Percentiles rank a stretch among this genome's conserved stretches.
Evolutionary conservation across 148 eudicot genomes (phyloP).

Genomic region (Oxyria digyna): DNA sequence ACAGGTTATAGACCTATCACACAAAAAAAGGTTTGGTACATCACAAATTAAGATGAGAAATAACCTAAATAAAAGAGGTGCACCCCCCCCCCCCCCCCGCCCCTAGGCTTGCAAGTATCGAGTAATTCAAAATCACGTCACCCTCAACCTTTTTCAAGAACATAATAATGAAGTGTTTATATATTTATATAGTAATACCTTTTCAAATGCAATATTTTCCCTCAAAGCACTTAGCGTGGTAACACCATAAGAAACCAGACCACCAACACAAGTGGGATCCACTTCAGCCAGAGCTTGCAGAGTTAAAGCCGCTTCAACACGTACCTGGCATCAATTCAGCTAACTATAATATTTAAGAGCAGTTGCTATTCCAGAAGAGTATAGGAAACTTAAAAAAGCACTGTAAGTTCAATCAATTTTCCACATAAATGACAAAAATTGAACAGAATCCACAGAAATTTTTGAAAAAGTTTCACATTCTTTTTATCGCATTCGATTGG

Average conservation of each 20-base stretch:
- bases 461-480: not conserved
- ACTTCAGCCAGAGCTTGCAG: constrained; percentile 86
- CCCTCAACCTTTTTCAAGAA: not conserved
- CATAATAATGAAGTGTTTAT: not conserved
- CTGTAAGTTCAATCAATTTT: not conserved
- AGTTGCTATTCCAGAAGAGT: not conserved
- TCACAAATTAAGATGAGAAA: not conserved
- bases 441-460: not conserved
- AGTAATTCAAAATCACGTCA: not conserved
- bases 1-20: not conserved
- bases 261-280: constrained; percentile 98
- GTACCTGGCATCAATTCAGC: constrained; percentile 41
- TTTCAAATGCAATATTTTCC: constrained; percentile 82
- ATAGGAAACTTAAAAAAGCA: not conserved
- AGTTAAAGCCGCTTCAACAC: constrained; percentile 90
- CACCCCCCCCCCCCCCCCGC: not conserved
- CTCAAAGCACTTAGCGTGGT: constrained; percentile 68
- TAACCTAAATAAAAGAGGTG: not conserved
- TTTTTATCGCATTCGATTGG: not conserved
- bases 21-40: not conserved
- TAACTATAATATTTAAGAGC: not conserved
- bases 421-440: not conserved
- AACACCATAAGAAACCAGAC: constrained; percentile 85
- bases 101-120: not conserved
- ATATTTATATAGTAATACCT: constrained; percentile 31